Percentiles rank a stretch among this genome's conserved stretches.
Evolutionary conservation across 208 protist genomes (phyloP).

Genomic region (Crithidia mellificae): DNA sequence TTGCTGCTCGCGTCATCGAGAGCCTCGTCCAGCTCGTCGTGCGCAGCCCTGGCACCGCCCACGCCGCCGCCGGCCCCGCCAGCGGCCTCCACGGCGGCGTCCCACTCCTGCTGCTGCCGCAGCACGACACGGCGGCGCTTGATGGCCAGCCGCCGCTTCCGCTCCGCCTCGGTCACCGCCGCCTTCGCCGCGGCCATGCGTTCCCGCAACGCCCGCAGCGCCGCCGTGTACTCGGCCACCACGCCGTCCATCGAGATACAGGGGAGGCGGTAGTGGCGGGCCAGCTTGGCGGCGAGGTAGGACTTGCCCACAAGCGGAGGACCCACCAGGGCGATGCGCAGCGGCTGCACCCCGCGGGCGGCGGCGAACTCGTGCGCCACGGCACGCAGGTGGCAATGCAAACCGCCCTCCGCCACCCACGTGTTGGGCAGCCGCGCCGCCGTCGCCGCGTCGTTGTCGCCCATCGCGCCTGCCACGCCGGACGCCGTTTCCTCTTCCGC

Average conservation of each 20-base stretch:
- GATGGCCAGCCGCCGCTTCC: conserved; percentile 43
- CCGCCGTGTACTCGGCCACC: conserved; percentile 64
- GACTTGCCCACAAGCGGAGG: conserved; percentile 91
- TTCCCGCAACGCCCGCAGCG: conserved; percentile 35
- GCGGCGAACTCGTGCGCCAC: conserved; percentile 81
- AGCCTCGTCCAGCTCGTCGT: not conserved
- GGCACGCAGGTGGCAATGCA: conserved; percentile 64
- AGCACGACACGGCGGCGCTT: conserved; percentile 61
- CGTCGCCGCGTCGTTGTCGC: not conserved
- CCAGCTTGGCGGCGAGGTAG: conserved; percentile 56
- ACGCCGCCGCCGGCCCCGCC: not conserved
- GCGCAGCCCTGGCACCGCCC: not conserved
- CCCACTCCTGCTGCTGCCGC: conserved; percentile 34
- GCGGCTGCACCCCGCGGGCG: conserved; percentile 64
- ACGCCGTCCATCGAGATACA: conserved; percentile 28
- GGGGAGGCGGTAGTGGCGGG: conserved; percentile 80
- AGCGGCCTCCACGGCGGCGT: conserved; percentile 12
- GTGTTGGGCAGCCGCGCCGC: conserved; percentile 23
- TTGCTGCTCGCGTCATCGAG: conserved; percentile 9
- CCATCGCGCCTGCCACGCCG: not conserved
- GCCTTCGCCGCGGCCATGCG: conserved; percentile 36
- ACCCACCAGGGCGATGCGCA: conserved; percentile 86
- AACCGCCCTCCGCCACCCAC: conserved; percentile 82
- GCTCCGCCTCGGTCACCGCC: conserved; percentile 39
- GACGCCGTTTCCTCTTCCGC: conserved; percentile 27